These are phyloP conservation scores for Capsicum chinense DNA, from an alignment of 257 asterid genomes.

Conservation along the genomic window DNA sequence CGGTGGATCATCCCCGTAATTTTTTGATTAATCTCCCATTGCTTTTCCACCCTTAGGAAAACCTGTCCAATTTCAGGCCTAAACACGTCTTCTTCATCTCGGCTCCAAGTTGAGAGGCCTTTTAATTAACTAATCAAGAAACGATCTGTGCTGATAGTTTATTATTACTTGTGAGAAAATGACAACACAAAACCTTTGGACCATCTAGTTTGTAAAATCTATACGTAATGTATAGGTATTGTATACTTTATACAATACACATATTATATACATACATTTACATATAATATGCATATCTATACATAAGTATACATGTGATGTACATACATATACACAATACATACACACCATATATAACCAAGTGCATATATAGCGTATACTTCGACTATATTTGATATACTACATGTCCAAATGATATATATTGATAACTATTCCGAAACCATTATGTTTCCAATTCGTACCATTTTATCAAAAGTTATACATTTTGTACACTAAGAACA, in stretches of 20 bases:
- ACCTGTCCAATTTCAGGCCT: too few species aligned
- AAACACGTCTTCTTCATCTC: neutral
- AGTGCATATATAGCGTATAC: neutral
- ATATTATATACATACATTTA: too few species aligned
- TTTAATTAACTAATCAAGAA: too few species aligned
- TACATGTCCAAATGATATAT: neutral
- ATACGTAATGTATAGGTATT: too few species aligned
- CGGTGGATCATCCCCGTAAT: too few species aligned
- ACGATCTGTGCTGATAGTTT: too few species aligned
- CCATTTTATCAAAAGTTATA: neutral
- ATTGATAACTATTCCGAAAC: neutral
- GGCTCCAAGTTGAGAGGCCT: neutral
- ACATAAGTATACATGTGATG: too few species aligned
- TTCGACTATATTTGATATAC: neutral
- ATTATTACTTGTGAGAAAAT: neutral
- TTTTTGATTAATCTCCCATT: too few species aligned
- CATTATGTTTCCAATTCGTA: neutral
- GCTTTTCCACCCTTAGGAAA: too few species aligned
- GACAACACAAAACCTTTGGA: neutral
- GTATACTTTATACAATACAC: too few species aligned
- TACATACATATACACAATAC: neutral
- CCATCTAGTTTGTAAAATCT: neutral
- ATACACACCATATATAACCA: neutral
- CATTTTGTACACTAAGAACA: too few species aligned
- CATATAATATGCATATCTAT: too few species aligned